Conservation (phyloP, 768 basidiomycete genomes). For the Leccinum uliginosum region DNA sequence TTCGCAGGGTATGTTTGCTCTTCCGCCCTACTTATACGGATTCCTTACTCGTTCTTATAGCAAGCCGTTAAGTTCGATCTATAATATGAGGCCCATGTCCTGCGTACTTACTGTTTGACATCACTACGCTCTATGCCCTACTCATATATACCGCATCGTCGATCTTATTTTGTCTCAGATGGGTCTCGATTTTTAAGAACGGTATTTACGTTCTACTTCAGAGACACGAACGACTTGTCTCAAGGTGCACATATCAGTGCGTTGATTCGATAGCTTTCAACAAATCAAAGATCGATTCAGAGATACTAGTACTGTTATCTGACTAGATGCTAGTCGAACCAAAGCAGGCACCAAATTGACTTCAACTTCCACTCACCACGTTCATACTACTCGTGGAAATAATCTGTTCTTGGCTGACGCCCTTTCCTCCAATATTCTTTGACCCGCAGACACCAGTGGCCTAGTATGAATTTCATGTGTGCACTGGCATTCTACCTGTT, state of each 20-base stretch:
- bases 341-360: neutral
- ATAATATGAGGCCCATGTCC: neutral
- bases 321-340: neutral
- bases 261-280: too few relatives aligned
- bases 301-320: neutral
- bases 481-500: neutral
- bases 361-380: neutral
- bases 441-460: neutral
- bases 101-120: neutral
- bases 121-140: neutral
- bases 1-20: slow-evolving; percentile 8
- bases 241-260: too few relatives aligned
- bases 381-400: neutral
- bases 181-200: neutral
- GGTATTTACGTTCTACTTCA: neutral
- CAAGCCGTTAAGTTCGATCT: neutral
- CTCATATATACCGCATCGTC: neutral
- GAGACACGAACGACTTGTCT: neutral
- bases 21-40: too few relatives aligned
- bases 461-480: slow-evolving; percentile 4
- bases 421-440: neutral
- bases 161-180: neutral
- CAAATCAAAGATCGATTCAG: too few relatives aligned
- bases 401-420: neutral
- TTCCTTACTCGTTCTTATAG: neutral